phyloP scores from a whole-genome alignment of 1,139 yeast species.

The Geotrichum bryndzae region DNA sequence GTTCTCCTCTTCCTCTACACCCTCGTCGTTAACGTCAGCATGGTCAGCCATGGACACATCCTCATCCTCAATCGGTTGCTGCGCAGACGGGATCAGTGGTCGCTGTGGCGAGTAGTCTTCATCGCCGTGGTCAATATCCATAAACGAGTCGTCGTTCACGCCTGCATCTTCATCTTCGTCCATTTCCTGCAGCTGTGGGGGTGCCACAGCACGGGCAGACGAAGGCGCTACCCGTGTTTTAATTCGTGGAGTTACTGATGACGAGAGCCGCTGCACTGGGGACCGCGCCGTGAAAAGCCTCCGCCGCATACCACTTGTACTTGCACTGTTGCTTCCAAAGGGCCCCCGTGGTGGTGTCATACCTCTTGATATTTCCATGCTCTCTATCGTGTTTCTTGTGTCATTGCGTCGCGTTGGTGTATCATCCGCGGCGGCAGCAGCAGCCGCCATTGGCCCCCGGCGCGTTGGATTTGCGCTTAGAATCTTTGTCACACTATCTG shows the following conservation, averaged over 20 bases:
- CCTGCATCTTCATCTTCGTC: background rate
- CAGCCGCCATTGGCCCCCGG: background rate
- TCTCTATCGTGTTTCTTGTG: background rate
- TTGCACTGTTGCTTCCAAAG: conserved; percentile 4
- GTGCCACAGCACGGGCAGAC: background rate
- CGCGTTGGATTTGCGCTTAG: background rate
- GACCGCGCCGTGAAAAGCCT: conserved; percentile 16
- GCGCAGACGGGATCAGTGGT: conserved; percentile 13
- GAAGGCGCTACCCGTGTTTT: conserved; percentile 2
- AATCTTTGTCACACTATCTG: background rate
- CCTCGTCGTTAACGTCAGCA: conserved; percentile 22
- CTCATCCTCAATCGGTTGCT: background rate
- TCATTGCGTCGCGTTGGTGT: conserved; percentile 3
- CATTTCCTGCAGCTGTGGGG: background rate
- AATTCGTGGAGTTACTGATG: conserved; percentile 14
- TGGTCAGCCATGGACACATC: conserved; percentile 5
- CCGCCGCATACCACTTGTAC: conserved; percentile 2
- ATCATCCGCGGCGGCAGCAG: background rate
- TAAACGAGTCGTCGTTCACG: conserved; percentile 1
- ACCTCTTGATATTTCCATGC: conserved; percentile 7
- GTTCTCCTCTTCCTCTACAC: conserved; percentile 17
- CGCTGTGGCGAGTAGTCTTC: conserved; percentile 9
- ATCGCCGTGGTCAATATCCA: conserved; percentile 1
- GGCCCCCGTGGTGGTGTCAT: background rate
- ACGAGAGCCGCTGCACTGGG: conserved; percentile 23